A percentile compares a stretch with the other conserved stretches of the same genome.
Conservation (phyloP, 1,139 yeast genomes). For the Debaryomyces sp. region DNA sequence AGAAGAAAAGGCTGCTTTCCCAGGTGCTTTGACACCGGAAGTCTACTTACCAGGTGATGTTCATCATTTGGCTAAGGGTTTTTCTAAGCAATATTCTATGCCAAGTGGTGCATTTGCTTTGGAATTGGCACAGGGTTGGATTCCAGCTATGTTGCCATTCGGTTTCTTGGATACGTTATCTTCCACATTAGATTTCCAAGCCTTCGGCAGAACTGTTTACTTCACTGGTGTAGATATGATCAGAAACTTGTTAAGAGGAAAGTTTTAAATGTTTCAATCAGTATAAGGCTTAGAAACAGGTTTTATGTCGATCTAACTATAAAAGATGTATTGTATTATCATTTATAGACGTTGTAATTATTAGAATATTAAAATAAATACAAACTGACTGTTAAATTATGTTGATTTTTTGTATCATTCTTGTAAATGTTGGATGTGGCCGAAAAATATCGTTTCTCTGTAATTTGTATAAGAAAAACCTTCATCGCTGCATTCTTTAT, state of each 20-base stretch:
- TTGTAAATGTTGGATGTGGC: too few relatives aligned
- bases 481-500: too few relatives aligned
- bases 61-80: constrained; percentile 76
- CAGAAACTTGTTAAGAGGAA: constrained; percentile 65
- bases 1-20: constrained; percentile 69
- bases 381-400: too few relatives aligned
- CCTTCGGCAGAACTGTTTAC: constrained; percentile 67
- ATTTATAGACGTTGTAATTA: not conserved
- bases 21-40: constrained; percentile 63
- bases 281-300: too few relatives aligned
- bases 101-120: constrained; percentile 80
- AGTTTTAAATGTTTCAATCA: constrained; percentile 43
- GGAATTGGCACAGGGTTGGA: constrained; percentile 98
- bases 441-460: too few relatives aligned
- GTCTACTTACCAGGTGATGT: constrained; percentile 79
- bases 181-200: constrained; percentile 76
- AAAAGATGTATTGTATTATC: not conserved
- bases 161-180: constrained; percentile 82
- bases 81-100: constrained; percentile 84
- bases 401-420: too few relatives aligned
- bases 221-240: constrained; percentile 81
- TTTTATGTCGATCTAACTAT: not conserved
- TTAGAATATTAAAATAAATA: not conserved
- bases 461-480: too few relatives aligned
- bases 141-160: constrained; percentile 96